Evolutionary conservation across 1,284 basidiomycete genomes (phyloP).

Genomic region (Apiotrichum akiyoshidainum): DNA sequence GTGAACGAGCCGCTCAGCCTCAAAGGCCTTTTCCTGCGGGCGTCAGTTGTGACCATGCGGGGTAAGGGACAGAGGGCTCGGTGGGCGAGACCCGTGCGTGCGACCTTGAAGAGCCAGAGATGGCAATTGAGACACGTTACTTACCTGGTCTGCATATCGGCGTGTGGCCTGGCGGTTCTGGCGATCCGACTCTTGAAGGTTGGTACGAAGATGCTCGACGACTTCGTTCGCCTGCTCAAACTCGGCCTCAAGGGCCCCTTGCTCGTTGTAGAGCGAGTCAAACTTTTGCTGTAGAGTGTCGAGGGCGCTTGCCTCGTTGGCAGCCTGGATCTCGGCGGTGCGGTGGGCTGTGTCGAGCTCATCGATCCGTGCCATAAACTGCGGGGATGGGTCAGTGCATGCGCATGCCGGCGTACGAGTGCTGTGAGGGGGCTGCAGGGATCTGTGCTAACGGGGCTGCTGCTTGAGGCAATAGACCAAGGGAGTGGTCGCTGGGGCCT

Average conservation of each 20-base stretch:
- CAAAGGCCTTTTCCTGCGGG: slow-evolving; percentile 43
- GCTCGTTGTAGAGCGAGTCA: slow-evolving; percentile 38
- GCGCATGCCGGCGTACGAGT: not conserved
- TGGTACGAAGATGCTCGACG: slow-evolving; percentile 32
- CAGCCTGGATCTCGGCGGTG: not conserved
- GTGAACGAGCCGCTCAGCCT: slow-evolving; percentile 42
- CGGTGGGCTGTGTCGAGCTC: slow-evolving; percentile 12
- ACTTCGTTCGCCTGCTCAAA: slow-evolving; percentile 39
- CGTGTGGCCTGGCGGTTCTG: slow-evolving; percentile 32
- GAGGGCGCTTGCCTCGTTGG: slow-evolving; percentile 6
- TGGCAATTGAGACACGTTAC: not conserved
- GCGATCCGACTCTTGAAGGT: slow-evolving; percentile 35
- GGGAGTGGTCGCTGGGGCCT: no score
- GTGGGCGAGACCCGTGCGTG: not conserved
- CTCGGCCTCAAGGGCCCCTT: slow-evolving; percentile 43
- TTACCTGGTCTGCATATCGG: slow-evolving; percentile 44
- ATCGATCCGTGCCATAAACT: slow-evolving; percentile 18
- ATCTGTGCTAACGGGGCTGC: no score
- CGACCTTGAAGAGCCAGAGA: no score
- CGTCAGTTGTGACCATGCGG: slow-evolving; percentile 11
- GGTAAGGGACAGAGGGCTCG: not conserved
- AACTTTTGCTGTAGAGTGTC: slow-evolving; percentile 24
- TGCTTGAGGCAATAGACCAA: no score
- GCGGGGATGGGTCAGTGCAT: slow-evolving; percentile 1
- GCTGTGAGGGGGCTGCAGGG: no score